Percentiles rank a stretch among this genome's conserved stretches.
Evolutionary conservation across 192 early-diverging fungal species (phyloP).

Genomic region (Linnemannia schmuckeri): DNA sequence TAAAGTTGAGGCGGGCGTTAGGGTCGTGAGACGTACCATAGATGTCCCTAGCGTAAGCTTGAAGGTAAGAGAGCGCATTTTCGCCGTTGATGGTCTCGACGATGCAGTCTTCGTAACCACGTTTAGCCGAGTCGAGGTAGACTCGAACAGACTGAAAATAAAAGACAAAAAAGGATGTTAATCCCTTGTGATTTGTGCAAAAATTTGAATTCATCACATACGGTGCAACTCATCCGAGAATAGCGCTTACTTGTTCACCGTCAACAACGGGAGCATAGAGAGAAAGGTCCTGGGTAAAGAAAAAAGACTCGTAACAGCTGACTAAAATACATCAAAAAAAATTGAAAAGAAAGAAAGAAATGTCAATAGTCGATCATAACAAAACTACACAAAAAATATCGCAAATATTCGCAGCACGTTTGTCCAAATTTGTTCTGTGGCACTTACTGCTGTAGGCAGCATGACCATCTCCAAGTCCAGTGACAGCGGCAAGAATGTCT

Average conservation of each 20-base stretch:
- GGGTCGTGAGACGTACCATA: conserved; percentile 4
- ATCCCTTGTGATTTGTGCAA: neutral
- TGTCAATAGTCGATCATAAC: no score
- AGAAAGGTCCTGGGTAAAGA: neutral
- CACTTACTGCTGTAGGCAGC: conserved; percentile 20
- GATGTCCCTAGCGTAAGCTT: conserved; percentile 17
- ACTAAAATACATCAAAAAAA: neutral
- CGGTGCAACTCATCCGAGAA: no score
- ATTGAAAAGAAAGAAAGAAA: no score
- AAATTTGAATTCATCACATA: no score
- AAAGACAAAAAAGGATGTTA: neutral
- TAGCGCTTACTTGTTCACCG: conserved; percentile 15
- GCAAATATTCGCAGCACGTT: no score
- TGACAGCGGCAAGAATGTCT: neutral
- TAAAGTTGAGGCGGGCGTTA: conserved; percentile 27
- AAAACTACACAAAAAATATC: neutral
- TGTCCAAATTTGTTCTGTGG: neutral
- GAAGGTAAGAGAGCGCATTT: conserved; percentile 15
- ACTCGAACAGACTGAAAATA: conserved; percentile 12
- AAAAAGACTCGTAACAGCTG: conserved; percentile 1
- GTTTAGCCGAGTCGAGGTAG: neutral
- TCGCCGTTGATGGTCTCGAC: conserved; percentile 30
- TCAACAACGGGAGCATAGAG: conserved; percentile 30
- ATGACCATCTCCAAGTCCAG: conserved; percentile 27
- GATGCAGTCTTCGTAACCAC: conserved; percentile 17